phyloP scores from a whole-genome alignment of 2,329 filamentous ascomycete genomes.

The Huntiella bhutanensis region DNA sequence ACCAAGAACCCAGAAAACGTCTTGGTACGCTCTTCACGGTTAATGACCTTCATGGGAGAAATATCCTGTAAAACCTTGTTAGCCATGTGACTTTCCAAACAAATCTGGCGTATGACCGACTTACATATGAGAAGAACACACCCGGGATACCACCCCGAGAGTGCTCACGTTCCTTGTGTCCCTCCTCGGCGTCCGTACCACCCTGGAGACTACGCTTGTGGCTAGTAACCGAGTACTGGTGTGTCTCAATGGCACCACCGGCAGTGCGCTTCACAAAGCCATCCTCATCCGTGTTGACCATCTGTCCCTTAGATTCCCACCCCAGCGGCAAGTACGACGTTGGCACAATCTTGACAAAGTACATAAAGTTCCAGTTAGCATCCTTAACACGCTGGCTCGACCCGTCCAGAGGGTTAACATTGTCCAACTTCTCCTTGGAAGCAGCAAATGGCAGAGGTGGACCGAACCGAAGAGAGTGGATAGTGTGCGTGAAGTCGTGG shows the following conservation, averaged over 20 bases:
- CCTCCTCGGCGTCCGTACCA: slow-evolving; percentile 67
- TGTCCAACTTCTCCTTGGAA: slow-evolving; percentile 34
- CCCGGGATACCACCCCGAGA: slow-evolving; percentile 84
- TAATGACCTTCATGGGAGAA: slow-evolving; percentile 98
- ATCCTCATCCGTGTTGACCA: slow-evolving; percentile 35
- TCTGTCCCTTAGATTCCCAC: slow-evolving; percentile 45
- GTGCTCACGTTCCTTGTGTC: slow-evolving; percentile 81
- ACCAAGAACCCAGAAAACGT: slow-evolving; percentile 83
- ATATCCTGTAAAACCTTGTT: slow-evolving; percentile 47
- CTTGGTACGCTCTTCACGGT: slow-evolving; percentile 78
- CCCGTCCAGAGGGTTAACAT: slow-evolving; percentile 53
- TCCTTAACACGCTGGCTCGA: slow-evolving; percentile 61
- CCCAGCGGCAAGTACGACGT: slow-evolving; percentile 88
- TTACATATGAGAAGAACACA: slow-evolving; percentile 94
- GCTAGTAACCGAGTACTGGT: slow-evolving; percentile 95
- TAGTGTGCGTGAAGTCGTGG: slow-evolving; percentile 76
- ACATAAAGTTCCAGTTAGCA: slow-evolving; percentile 90
- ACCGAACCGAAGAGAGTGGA: slow-evolving; percentile 83
- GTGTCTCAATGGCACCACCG: slow-evolving; percentile 79
- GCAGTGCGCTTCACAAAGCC: slow-evolving; percentile 47
- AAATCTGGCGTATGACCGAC: slow-evolving; percentile 18
- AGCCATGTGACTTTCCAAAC: neutral
- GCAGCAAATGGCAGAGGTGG: slow-evolving; percentile 68
- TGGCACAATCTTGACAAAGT: slow-evolving; percentile 95
- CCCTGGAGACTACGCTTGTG: slow-evolving; percentile 78